Conservation (phyloP, 345 rosid genomes). For the Pistacia atlantica region DNA sequence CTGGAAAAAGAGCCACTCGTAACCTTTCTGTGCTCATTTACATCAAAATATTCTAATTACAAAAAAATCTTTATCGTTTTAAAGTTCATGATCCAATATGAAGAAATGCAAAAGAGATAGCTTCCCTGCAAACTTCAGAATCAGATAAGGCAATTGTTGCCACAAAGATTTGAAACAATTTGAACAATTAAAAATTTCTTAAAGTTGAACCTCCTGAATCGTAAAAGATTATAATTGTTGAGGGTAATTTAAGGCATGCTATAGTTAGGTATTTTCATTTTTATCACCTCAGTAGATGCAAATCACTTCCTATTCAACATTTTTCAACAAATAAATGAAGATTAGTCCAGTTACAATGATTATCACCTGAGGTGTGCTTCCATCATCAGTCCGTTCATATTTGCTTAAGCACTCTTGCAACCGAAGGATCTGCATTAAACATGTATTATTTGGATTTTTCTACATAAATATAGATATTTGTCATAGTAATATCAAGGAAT, state of each 20-base stretch:
- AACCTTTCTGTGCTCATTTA: neutral
- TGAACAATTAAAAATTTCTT: neutral
- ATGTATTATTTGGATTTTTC: neutral
- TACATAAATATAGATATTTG: neutral
- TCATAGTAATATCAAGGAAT: constrained; percentile 6
- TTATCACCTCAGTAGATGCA: neutral
- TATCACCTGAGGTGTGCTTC: constrained; percentile 86
- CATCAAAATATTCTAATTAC: neutral
- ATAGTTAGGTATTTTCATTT: no score
- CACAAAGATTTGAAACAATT: neutral
- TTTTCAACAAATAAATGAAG: neutral
- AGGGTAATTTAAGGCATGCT: neutral
- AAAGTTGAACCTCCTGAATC: no score
- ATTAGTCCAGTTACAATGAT: constrained; percentile 8
- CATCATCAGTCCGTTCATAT: constrained; percentile 84
- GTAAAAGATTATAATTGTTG: no score
- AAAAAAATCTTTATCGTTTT: neutral
- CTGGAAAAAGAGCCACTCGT: constrained; percentile 42
- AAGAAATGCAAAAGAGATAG: neutral
- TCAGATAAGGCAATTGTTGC: neutral
- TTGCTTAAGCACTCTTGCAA: constrained; percentile 92
- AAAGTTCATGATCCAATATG: neutral
- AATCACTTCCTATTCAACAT: neutral
- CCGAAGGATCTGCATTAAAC: constrained; percentile 66
- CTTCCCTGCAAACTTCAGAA: neutral